phyloP scores from a whole-genome alignment of 208 protist genomes.

The Crithidia expoeki region DNA sequence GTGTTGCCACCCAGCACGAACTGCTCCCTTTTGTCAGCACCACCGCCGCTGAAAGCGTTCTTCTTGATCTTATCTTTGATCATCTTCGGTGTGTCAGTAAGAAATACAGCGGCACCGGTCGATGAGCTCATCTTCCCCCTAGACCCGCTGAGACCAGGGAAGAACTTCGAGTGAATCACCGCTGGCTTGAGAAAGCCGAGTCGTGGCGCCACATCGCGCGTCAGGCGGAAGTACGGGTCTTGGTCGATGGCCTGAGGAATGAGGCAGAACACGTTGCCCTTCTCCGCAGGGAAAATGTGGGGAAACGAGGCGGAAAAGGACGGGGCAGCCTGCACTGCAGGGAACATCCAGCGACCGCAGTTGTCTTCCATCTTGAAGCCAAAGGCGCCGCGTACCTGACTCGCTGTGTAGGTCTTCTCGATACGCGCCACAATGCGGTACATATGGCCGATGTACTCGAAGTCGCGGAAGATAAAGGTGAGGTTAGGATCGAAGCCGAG shows the following conservation, averaged over 20 bases:
- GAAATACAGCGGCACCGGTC: conserved; percentile 92
- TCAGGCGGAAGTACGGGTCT: conserved; percentile 99
- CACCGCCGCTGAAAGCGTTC: conserved; percentile 98
- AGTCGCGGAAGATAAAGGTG: conserved; percentile 99
- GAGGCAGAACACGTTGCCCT: conserved; percentile 96
- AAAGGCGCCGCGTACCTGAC: conserved; percentile 95
- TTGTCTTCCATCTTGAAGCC: conserved; percentile 96
- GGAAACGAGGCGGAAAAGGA: conserved; percentile 97
- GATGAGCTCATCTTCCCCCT: conserved; percentile 99
- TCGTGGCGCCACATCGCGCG: conserved; percentile 97
- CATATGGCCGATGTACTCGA: conserved; percentile 97
- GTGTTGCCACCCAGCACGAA: conserved; percentile 93
- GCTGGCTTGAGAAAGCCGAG: conserved; percentile 97
- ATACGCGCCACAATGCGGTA: conserved; percentile 97
- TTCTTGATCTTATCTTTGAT: conserved; percentile 97
- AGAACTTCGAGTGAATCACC: conserved; percentile 98
- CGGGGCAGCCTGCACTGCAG: conserved; percentile 98
- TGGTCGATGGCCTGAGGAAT: conserved; percentile 99
- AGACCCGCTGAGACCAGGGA: conserved; percentile 97
- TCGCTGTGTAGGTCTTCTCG: conserved; percentile 95
- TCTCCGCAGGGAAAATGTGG: conserved; percentile 93
- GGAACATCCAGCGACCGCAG: conserved; percentile 98
- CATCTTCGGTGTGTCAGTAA: conserved; percentile 97
- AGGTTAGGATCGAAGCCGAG: conserved; percentile 98
- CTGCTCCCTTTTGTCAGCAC: conserved; percentile 97